Evolutionary conservation across 2,329 filamentous ascomycete genomes (phyloP).

Genomic region (Aspergillus puulaauensis): DNA sequence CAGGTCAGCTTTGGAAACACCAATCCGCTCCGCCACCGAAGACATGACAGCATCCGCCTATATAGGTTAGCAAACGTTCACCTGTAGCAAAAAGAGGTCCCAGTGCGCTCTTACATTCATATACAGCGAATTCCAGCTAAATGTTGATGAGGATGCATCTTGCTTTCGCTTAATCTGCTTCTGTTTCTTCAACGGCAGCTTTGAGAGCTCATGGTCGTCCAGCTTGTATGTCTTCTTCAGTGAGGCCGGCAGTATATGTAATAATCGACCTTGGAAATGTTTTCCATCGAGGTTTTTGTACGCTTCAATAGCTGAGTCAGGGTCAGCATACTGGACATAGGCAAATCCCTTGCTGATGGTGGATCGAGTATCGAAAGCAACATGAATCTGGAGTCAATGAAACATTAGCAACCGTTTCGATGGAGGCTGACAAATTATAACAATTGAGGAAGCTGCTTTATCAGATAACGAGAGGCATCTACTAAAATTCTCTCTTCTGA

Average conservation of each 20-base stretch:
- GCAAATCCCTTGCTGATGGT: constrained; percentile 86
- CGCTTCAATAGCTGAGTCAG: constrained; percentile 73
- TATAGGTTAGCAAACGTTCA: constrained; percentile 20
- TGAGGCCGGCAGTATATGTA: constrained; percentile 84
- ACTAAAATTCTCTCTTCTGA: constrained; percentile 94
- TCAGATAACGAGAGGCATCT: constrained; percentile 96
- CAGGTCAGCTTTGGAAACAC: constrained; percentile 85
- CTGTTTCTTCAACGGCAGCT: constrained; percentile 92
- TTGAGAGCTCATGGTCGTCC: constrained; percentile 85
- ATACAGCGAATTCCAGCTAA: constrained; percentile 99
- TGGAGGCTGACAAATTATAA: constrained; percentile 27
- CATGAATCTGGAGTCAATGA: constrained; percentile 68
- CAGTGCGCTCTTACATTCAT: constrained; percentile 69
- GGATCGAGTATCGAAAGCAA: constrained; percentile 69
- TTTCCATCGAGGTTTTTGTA: constrained; percentile 77
- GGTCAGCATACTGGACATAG: constrained; percentile 74
- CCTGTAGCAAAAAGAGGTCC: not conserved
- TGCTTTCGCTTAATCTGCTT: constrained; percentile 83
- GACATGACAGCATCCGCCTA: constrained; percentile 81
- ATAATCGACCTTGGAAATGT: constrained; percentile 85
- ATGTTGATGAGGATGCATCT: constrained; percentile 73
- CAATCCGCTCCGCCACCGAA: constrained; percentile 80
- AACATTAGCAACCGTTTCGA: constrained; percentile 42
- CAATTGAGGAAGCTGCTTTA: constrained; percentile 35
- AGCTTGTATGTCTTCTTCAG: constrained; percentile 78